Conservation (phyloP, 371 early-diverging fungal genomes). For the Mucor plumbeus region DNA sequence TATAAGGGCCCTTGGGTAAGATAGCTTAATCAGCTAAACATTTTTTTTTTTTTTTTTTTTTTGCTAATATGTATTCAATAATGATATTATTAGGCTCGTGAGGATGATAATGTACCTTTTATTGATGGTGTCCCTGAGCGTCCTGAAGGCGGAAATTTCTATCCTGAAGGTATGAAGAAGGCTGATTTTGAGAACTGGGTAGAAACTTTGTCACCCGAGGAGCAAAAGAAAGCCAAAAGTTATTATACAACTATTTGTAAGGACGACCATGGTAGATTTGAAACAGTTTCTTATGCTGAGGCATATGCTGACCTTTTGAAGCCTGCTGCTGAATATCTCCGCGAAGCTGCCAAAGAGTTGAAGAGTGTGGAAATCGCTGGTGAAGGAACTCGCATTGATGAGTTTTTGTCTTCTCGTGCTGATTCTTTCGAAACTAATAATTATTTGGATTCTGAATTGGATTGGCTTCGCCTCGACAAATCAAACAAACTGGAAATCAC, state of each 20-base stretch:
- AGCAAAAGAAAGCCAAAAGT: constrained; percentile 63
- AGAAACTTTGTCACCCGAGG: constrained; percentile 48
- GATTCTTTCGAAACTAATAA: constrained; percentile 68
- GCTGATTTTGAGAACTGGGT: constrained; percentile 72
- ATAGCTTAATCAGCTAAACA: neutral
- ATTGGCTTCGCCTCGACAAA: constrained; percentile 74
- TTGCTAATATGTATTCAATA: neutral
- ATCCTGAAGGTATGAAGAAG: constrained; percentile 78
- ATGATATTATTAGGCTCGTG: constrained; percentile 14
- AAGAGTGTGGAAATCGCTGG: constrained; percentile 28
- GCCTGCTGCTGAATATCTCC: constrained; percentile 63
- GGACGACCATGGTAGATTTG: constrained; percentile 39
- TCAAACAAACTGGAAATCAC: constrained; percentile 70
- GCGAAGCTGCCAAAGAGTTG: constrained; percentile 66
- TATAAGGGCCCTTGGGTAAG: constrained; percentile 79
- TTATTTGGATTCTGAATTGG: constrained; percentile 73
- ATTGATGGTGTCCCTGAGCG: constrained; percentile 62
- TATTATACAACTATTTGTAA: constrained; percentile 73
- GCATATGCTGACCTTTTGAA: constrained; percentile 68
- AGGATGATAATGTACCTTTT: constrained; percentile 64
- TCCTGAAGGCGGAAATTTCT: constrained; percentile 75
- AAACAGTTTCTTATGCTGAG: constrained; percentile 58
- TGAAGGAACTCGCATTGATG: constrained; percentile 53
- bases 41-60: neutral
- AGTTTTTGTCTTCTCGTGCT: constrained; percentile 67